Percentiles rank a stretch among this genome's conserved stretches.
phyloP scores from a whole-genome alignment of 208 protist species.

The Naegleria gruberi region DNA sequence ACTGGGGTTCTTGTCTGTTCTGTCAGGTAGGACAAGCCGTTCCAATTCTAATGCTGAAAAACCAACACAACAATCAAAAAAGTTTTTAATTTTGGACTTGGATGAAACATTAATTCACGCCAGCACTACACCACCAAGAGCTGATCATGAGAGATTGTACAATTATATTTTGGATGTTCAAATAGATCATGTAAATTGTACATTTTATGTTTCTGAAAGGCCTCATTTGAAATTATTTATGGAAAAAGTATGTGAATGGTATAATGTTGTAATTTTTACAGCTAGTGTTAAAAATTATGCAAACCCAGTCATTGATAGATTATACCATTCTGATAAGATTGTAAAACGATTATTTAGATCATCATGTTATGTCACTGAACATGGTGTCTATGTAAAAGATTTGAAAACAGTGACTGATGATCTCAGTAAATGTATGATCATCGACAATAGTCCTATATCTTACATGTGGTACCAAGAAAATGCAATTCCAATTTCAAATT shows the following conservation, averaged over 20 bases:
- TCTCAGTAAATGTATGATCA: constrained; percentile 8
- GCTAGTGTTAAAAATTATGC: constrained; percentile 20
- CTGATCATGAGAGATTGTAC: not conserved
- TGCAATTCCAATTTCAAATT: constrained; percentile 5
- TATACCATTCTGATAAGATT: not conserved
- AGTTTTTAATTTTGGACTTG: constrained; percentile 6
- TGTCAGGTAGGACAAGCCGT: not conserved
- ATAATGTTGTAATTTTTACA: constrained; percentile 24
- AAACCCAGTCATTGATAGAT: constrained; percentile 19
- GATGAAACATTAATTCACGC: constrained; percentile 17
- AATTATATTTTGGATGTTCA: not conserved
- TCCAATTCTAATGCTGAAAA: not conserved
- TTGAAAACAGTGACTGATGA: not conserved
- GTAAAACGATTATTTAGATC: not conserved
- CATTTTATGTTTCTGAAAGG: constrained; percentile 24
- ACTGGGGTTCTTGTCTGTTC: not conserved
- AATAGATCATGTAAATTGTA: not conserved
- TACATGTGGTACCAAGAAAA: constrained; percentile 15
- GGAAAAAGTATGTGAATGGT: constrained; percentile 22
- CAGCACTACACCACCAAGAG: not conserved
- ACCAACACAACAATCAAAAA: not conserved
- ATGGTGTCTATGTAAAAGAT: constrained; percentile 17
- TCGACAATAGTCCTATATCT: constrained; percentile 11
- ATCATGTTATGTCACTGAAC: not conserved
- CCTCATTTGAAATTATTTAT: constrained; percentile 17